Conservation (phyloP, 2,329 filamentous ascomycete genomes). For the Alternaria conjuncta region DNA sequence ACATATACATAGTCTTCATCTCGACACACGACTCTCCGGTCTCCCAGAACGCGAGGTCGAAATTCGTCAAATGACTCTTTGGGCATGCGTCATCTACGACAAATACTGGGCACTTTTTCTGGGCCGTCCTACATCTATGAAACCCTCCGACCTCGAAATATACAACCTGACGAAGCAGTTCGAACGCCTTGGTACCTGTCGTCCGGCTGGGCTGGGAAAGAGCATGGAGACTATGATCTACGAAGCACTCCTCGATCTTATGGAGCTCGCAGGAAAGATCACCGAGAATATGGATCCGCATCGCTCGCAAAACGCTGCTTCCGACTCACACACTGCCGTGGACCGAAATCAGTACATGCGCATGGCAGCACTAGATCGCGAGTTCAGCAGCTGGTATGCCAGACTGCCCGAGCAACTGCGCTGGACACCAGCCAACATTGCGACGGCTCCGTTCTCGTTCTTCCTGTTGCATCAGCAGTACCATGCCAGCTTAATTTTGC, state of each 20-base stretch:
- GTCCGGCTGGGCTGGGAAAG: constrained; percentile 42
- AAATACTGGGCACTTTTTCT: constrained; percentile 63
- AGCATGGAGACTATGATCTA: constrained; percentile 54
- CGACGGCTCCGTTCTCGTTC: constrained; percentile 51
- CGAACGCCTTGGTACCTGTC: constrained; percentile 51
- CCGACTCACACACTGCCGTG: constrained; percentile 29
- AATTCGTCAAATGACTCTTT: constrained; percentile 60
- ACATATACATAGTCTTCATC: constrained; percentile 53
- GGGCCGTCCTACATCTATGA: constrained; percentile 61
- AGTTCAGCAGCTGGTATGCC: constrained; percentile 63
- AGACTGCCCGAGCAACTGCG: constrained; percentile 56
- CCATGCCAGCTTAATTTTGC: constrained; percentile 60
- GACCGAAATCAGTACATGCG: constrained; percentile 59
- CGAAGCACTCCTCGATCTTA: constrained; percentile 61
- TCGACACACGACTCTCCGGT: constrained; percentile 52
- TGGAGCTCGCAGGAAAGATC: constrained; percentile 62
- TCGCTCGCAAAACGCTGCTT: constrained; percentile 34
- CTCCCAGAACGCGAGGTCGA: constrained; percentile 56
- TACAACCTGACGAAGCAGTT: constrained; percentile 57
- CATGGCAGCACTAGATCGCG: constrained; percentile 60
- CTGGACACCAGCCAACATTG: constrained; percentile 47
- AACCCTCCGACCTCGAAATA: constrained; percentile 59
- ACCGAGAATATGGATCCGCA: constrained; percentile 53
- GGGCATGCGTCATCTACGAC: constrained; percentile 61
- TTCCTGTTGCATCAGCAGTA: constrained; percentile 65